Base-by-base conservation (phyloP, 352 stramenopile genomes). In the Phytophthora fragariaefolia region DNA sequence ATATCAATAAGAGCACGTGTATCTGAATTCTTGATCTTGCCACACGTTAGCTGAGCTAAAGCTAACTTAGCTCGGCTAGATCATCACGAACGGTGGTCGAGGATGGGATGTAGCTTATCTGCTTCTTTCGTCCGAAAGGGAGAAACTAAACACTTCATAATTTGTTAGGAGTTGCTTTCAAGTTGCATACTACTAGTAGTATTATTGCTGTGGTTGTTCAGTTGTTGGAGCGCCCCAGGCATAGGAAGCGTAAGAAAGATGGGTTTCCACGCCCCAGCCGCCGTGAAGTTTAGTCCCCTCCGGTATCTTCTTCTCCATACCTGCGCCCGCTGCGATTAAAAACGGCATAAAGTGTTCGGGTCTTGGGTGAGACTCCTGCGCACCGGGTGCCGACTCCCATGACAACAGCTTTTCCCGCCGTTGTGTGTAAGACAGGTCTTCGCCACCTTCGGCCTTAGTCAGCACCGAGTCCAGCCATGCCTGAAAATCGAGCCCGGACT, bases 281-380 rank as follows among this genome's bases (percentile, higher is more conserved):
- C 75, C 75, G 32, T 66, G 75, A 15, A 85, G 55, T 45, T 85
- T 85, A 4, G 23, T 56, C 20, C 69, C 74, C 22, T 56, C 56
- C 0, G 77, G 46, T 0, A 8, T n/a, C 22, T 52, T 64, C 38
- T 79, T 61, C 47, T 89, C 80, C 54, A 91, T 79, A 5, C 78
- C 82, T 1, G 80, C 74, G n/a, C 76, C 82, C 0, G 82, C 77
- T 2, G 74, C 66, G 28, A 91, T 67, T 4, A 87, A 27, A 23
- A 91, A 83, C 30, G 80, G 79, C 65, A 87, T 80, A 48, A 91
- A 77, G 58, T 89, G 79, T 28, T 91, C 82, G 0, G 78, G 48
- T 9, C 74, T 69, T 2, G 70, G 78, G 34, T 88, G 80, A 3
- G 74, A 65, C 30, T 80, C 56, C 0, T 60, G 60, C 0, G 80